phyloP scores from a whole-genome alignment of 495 filamentous ascomycete species.

The Penicillium alfredii region DNA sequence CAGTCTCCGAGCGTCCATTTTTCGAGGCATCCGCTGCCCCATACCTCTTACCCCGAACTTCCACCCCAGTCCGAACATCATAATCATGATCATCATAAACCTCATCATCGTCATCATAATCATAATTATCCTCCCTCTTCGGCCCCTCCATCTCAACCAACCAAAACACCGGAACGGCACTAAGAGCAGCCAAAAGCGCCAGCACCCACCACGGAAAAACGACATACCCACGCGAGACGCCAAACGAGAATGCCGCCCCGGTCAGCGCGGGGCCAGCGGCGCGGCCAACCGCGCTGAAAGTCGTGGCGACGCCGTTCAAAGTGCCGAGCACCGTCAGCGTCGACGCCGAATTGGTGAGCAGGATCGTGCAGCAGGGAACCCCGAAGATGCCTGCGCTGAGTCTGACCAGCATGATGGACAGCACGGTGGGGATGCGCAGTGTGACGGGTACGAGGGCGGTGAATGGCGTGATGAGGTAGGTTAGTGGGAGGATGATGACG shows the following conservation, averaged over 20 bases:
- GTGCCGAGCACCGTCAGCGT: constrained; percentile 75
- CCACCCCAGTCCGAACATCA: constrained; percentile 5
- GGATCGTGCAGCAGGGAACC: constrained; percentile 82
- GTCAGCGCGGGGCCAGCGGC: constrained; percentile 67
- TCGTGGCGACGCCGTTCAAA: constrained; percentile 82
- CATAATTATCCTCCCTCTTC: no score
- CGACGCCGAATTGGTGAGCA: constrained; percentile 79
- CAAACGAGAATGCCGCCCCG: constrained; percentile 62
- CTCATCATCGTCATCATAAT: constrained; percentile 26
- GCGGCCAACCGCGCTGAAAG: constrained; percentile 69
- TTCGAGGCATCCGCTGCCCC: constrained; percentile 3
- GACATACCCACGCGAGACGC: constrained; percentile 63
- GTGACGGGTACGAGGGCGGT: constrained; percentile 53
- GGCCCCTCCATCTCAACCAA: constrained; percentile 72
- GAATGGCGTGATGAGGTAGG: constrained; percentile 71
- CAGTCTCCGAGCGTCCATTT: no score
- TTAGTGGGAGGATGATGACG: constrained; percentile 57
- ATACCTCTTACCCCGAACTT: constrained; percentile 6
- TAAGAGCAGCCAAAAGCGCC: constrained; percentile 49
- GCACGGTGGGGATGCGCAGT: constrained; percentile 36
- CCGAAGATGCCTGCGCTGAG: constrained; percentile 67
- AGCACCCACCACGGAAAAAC: constrained; percentile 78
- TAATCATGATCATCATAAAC: constrained; percentile 21
- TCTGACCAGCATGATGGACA: constrained; percentile 53
- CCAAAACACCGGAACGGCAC: constrained; percentile 61